phyloP scores from a whole-genome alignment of 805 yeast genomes.

The Spathaspora sp. region DNA sequence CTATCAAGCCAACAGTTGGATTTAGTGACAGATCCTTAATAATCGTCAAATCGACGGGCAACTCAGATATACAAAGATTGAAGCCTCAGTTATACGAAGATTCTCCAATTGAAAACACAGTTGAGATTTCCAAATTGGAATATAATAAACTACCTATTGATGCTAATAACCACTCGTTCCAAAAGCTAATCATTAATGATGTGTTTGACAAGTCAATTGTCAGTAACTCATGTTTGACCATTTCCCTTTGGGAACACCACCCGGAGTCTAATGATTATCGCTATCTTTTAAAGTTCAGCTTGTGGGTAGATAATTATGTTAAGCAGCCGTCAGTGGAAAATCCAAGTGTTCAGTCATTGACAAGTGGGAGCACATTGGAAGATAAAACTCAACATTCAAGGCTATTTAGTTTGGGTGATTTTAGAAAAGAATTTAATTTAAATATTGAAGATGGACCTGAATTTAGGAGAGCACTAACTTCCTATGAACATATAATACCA shows the following conservation, averaged over 20 bases:
- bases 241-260: conserved; percentile 25
- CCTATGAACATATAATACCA: conserved; percentile 30
- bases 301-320: conserved; percentile 22
- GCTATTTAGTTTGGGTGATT: conserved; percentile 13
- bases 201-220: conserved; percentile 12
- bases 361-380: neutral
- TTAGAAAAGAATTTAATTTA: conserved; percentile 29
- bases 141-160: conserved; percentile 25
- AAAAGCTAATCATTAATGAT: conserved; percentile 27
- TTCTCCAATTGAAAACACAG: neutral
- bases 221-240: conserved; percentile 15
- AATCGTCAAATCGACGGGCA: conserved; percentile 27
- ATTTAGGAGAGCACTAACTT: conserved; percentile 28
- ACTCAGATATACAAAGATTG: conserved; percentile 9
- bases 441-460: conserved; percentile 43
- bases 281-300: conserved; percentile 19
- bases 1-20: conserved; percentile 13
- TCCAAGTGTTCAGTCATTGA: neutral
- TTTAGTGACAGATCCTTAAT: conserved; percentile 18
- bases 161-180: conserved; percentile 11
- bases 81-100: conserved; percentile 8
- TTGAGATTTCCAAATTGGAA: conserved; percentile 28
- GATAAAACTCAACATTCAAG: conserved; percentile 2
- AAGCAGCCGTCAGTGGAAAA: neutral
- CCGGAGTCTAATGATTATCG: conserved; percentile 9